Conservation (phyloP, 495 filamentous ascomycete species). For the Penicillium ochrochloron region DNA sequence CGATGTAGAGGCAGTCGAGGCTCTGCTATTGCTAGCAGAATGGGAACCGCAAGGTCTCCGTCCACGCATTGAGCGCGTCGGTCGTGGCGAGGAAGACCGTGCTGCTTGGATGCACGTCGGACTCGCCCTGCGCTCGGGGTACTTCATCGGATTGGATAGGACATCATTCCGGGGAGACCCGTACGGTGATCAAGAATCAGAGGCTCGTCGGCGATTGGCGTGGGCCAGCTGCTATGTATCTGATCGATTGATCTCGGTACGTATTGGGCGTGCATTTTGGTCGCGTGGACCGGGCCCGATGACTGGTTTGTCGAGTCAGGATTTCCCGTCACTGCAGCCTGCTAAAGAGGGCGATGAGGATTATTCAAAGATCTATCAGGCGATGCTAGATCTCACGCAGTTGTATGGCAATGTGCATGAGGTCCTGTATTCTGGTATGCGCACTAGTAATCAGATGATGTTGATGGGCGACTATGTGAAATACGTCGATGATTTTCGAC, state of each 20-base stretch:
- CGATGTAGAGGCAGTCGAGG: slow-evolving; percentile 67
- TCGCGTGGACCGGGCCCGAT: slow-evolving; percentile 66
- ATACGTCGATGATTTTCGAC: slow-evolving; percentile 68
- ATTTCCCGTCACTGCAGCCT: slow-evolving; percentile 64
- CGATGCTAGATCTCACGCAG: slow-evolving; percentile 65
- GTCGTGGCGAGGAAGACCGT: slow-evolving; percentile 67
- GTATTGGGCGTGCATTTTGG: slow-evolving; percentile 69
- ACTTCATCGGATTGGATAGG: slow-evolving; percentile 64
- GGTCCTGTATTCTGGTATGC: slow-evolving; percentile 66
- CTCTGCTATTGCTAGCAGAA: slow-evolving; percentile 64
- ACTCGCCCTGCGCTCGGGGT: slow-evolving; percentile 64
- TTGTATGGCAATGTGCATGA: slow-evolving; percentile 72
- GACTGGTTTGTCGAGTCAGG: slow-evolving; percentile 61
- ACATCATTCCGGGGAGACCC: slow-evolving; percentile 57
- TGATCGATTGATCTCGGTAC: slow-evolving; percentile 67
- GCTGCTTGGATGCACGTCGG: slow-evolving; percentile 73
- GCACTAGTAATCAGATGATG: slow-evolving; percentile 67
- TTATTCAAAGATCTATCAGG: slow-evolving; percentile 65
- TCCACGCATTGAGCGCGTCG: slow-evolving; percentile 56
- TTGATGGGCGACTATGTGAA: slow-evolving; percentile 68
- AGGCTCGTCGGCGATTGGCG: slow-evolving; percentile 60
- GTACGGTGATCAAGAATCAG: slow-evolving; percentile 52
- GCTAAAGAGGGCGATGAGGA: slow-evolving; percentile 59
- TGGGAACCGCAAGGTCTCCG: slow-evolving; percentile 66
- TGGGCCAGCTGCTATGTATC: slow-evolving; percentile 69